These are phyloP conservation scores for Lasiosphaeria hispida DNA, from an alignment of 495 filamentous ascomycete species.

Conservation along the genomic window DNA sequence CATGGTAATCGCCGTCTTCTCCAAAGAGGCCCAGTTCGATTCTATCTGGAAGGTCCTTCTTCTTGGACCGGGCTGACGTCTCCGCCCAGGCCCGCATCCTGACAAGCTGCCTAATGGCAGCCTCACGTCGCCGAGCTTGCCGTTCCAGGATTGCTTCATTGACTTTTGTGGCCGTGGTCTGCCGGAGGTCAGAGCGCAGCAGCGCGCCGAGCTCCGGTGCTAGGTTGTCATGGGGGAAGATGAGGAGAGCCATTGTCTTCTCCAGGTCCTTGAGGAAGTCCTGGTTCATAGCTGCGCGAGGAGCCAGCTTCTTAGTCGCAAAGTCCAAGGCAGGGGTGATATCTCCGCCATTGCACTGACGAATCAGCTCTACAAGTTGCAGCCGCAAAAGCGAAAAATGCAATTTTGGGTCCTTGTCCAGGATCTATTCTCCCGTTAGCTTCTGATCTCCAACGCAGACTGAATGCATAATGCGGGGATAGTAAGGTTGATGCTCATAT, in stretches of 20 bases:
- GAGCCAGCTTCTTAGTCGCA: slow-evolving; percentile 80
- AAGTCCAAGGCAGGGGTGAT: slow-evolving; percentile 82
- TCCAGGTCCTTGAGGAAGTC: slow-evolving; percentile 87
- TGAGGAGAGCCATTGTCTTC: slow-evolving; percentile 85
- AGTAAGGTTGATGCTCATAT: slow-evolving; percentile 67
- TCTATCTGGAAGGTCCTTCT: slow-evolving; percentile 68
- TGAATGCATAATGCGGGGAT: slow-evolving; percentile 8
- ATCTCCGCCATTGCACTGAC: slow-evolving; percentile 69
- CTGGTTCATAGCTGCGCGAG: slow-evolving; percentile 76
- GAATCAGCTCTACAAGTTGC: slow-evolving; percentile 92
- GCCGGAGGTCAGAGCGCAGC: slow-evolving; percentile 76
- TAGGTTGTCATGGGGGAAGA: slow-evolving; percentile 73
- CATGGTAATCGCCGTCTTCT: slow-evolving; percentile 33
- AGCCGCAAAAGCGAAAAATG: slow-evolving; percentile 90
- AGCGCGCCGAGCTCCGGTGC: slow-evolving; percentile 71
- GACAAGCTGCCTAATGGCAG: slow-evolving; percentile 74
- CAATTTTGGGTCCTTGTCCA: slow-evolving; percentile 78
- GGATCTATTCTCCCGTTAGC: slow-evolving; percentile 57
- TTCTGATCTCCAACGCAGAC: background rate
- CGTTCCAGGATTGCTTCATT: slow-evolving; percentile 81
- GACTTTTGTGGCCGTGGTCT: slow-evolving; percentile 74
- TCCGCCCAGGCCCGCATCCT: slow-evolving; percentile 85
- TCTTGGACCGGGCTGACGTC: slow-evolving; percentile 66
- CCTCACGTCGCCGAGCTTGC: slow-evolving; percentile 69
- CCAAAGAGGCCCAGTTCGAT: slow-evolving; percentile 67